Percentiles rank a stretch among this genome's conserved stretches.
Evolutionary conservation across 2,329 filamentous ascomycete species (phyloP).

Genomic region (Trichoderma polysporum): DNA sequence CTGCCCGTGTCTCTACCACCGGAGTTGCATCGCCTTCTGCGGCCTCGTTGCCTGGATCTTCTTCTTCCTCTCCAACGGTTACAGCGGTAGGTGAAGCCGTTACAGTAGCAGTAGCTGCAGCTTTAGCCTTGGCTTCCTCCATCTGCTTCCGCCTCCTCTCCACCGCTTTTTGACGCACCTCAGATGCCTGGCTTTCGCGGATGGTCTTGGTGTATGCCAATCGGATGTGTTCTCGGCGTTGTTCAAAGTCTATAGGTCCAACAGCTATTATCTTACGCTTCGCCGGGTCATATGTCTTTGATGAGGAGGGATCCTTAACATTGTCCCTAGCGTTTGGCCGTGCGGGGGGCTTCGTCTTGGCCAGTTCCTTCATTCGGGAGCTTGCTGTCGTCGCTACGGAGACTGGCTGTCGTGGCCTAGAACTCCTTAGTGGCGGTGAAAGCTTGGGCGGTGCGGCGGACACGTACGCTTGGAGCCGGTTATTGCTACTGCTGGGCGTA

Average conservation of each 20-base stretch:
- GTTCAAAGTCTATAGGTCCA: slow-evolving; percentile 80
- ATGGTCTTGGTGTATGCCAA: slow-evolving; percentile 84
- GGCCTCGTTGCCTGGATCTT: neutral
- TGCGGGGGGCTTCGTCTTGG: slow-evolving; percentile 52
- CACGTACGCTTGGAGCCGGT: slow-evolving; percentile 71
- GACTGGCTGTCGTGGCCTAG: slow-evolving; percentile 75
- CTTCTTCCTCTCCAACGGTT: slow-evolving; percentile 1
- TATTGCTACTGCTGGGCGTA: slow-evolving; percentile 53
- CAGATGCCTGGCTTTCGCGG: slow-evolving; percentile 66
- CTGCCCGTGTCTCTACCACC: neutral
- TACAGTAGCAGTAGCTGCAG: slow-evolving; percentile 25
- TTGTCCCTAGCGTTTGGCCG: slow-evolving; percentile 33
- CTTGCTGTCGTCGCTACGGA: slow-evolving; percentile 71
- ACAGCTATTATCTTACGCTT: slow-evolving; percentile 58
- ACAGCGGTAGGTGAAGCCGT: slow-evolving; percentile 9
- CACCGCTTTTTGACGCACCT: slow-evolving; percentile 54
- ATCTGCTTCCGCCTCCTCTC: slow-evolving; percentile 48
- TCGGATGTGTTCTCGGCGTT: slow-evolving; percentile 77
- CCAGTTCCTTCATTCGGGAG: slow-evolving; percentile 64
- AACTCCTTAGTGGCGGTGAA: slow-evolving; percentile 78
- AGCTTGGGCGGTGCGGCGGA: slow-evolving; percentile 66
- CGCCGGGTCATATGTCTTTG: slow-evolving; percentile 40
- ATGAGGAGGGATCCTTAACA: slow-evolving; percentile 26
- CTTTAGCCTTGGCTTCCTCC: slow-evolving; percentile 47
- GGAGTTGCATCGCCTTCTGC: neutral